Conservation (phyloP, 2,329 filamentous ascomycete species). For the Hymenoscyphus fraxineus region DNA sequence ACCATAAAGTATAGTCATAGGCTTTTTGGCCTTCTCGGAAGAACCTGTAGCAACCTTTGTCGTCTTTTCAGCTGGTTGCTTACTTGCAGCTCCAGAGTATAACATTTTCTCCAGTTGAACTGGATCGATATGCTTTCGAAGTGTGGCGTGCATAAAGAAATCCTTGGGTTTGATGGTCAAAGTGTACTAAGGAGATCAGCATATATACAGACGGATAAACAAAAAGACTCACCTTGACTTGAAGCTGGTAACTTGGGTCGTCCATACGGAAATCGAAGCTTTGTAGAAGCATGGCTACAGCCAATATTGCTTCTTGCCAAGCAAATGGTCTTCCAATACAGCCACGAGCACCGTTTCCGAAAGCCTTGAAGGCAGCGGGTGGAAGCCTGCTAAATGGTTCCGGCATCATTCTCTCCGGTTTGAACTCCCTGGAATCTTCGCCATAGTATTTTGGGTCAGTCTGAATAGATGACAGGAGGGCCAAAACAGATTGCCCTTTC, state of each 20-base stretch:
- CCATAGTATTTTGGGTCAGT: slow-evolving; percentile 63
- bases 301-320: slow-evolving; percentile 67
- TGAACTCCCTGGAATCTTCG: slow-evolving; percentile 61
- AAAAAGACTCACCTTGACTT: slow-evolving; percentile 40
- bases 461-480: slow-evolving; percentile 53
- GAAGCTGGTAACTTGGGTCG: slow-evolving; percentile 56
- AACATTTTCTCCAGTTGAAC: slow-evolving; percentile 41
- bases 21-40: slow-evolving; percentile 17
- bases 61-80: slow-evolving; percentile 30
- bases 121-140: slow-evolving; percentile 48
- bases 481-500: slow-evolving; percentile 48
- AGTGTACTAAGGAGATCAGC: slow-evolving; percentile 37
- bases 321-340: slow-evolving; percentile 74
- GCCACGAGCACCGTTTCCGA: slow-evolving; percentile 67
- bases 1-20: slow-evolving; percentile 65
- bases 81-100: slow-evolving; percentile 24
- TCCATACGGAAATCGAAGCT: slow-evolving; percentile 65
- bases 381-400: slow-evolving; percentile 64
- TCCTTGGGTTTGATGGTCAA: slow-evolving; percentile 62
- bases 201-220: not conserved
- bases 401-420: slow-evolving; percentile 69
- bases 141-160: slow-evolving; percentile 57
- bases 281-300: slow-evolving; percentile 62
- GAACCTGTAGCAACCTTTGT: slow-evolving; percentile 2
- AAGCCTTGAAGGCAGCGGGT: slow-evolving; percentile 66